These are phyloP conservation scores for Schwanniomyces polymorphus DNA, from an alignment of 805 yeast species.

Conservation along the genomic window DNA sequence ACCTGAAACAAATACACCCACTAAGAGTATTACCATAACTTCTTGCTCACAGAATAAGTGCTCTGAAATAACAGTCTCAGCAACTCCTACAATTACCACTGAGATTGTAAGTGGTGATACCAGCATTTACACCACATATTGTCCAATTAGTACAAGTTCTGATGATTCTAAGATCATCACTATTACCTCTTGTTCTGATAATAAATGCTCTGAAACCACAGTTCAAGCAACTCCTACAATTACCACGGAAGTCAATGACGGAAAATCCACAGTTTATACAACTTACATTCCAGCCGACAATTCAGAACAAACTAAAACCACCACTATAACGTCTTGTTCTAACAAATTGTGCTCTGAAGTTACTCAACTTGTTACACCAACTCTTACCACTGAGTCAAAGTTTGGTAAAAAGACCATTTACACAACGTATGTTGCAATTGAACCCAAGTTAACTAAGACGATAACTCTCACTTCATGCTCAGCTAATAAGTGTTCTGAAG, in stretches of 20 bases:
- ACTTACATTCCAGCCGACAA: constrained; percentile 27
- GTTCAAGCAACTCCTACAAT: constrained; percentile 27
- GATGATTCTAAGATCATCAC: constrained; percentile 23
- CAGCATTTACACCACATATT: constrained; percentile 3
- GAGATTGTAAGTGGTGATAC: constrained; percentile 4
- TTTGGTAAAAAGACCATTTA: no score
- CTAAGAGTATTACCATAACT: constrained; percentile 32
- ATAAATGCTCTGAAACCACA: constrained; percentile 26
- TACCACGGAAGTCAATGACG: constrained; percentile 23
- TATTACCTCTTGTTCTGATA: constrained; percentile 33
- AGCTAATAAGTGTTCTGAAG: not conserved
- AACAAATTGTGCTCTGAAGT: not conserved
- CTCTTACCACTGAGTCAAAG: no score
- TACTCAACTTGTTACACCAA: no score
- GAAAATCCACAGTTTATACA: constrained; percentile 30
- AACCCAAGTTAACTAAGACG: not conserved
- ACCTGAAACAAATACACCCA: no score
- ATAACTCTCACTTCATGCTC: not conserved
- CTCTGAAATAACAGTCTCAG: constrained; percentile 19
- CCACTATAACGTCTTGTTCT: not conserved
- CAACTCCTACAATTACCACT: constrained; percentile 31
- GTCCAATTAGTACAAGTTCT: not conserved
- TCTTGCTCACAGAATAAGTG: constrained; percentile 36
- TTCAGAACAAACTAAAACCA: constrained; percentile 9
- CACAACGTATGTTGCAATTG: no score